phyloP scores from a whole-genome alignment of 192 early-diverging fungal genomes.

The Cetraspora pellucida region DNA sequence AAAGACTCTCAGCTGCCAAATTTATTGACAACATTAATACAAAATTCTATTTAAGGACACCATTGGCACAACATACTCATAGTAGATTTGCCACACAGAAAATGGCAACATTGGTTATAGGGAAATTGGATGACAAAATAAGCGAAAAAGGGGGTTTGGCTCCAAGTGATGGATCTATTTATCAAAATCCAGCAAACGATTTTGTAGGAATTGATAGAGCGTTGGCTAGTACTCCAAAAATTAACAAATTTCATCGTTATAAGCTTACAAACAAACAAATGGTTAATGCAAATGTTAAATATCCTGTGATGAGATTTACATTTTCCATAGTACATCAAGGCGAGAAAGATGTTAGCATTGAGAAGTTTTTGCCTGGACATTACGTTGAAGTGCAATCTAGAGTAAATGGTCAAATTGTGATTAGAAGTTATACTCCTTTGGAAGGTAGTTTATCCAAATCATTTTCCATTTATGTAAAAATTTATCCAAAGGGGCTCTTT shows the following conservation, averaged over 20 bases:
- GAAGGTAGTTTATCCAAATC: conserved; percentile 14
- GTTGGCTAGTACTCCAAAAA: not conserved
- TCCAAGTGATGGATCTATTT: no score
- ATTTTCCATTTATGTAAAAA: conserved; percentile 33
- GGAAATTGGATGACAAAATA: conserved; percentile 1
- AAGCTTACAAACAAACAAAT: conserved; percentile 17
- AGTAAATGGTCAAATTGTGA: conserved; percentile 21
- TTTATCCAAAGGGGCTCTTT: conserved; percentile 28
- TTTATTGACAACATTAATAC: not conserved
- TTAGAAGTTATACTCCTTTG: conserved; percentile 29
- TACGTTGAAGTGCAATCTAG: conserved; percentile 28
- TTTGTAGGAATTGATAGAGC: no score
- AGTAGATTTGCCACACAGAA: conserved; percentile 8
- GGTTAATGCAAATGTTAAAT: not conserved
- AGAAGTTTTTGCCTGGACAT: conserved; percentile 27
- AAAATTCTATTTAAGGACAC: not conserved
- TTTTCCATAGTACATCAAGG: conserved; percentile 10
- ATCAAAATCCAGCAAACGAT: no score
- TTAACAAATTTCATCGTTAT: conserved; percentile 22
- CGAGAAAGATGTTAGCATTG: not conserved
- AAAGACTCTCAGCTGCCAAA: not conserved
- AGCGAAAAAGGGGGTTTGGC: not conserved
- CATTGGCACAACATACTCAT: not conserved
- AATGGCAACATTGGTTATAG: not conserved
- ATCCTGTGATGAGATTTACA: conserved; percentile 23